These are phyloP conservation scores for Vitis hybrid DNA, from an alignment of 177 flowering plant species.

Conservation along the genomic window DNA sequence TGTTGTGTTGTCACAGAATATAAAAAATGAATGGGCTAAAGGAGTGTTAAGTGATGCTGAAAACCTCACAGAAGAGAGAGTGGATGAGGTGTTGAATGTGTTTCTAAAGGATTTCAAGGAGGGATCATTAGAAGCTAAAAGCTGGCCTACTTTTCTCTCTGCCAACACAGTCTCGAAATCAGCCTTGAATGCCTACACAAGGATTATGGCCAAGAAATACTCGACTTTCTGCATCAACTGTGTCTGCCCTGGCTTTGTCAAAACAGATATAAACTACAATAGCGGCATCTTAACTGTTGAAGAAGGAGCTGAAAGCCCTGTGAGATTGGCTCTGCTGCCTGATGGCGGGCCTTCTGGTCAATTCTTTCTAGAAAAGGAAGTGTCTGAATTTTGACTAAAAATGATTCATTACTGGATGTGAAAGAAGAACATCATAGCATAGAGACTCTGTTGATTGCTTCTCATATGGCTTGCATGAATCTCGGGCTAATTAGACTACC, in stretches of 20 bases:
- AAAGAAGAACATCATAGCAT: background rate
- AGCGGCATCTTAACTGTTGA: slow-evolving; percentile 36
- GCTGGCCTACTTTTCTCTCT: slow-evolving; percentile 33
- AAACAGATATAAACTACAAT: slow-evolving; percentile 45
- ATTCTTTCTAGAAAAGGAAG: slow-evolving; percentile 31
- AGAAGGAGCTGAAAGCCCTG: slow-evolving; percentile 52
- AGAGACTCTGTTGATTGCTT: background rate
- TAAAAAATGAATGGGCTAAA: slow-evolving; percentile 32
- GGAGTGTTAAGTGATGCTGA: slow-evolving; percentile 32
- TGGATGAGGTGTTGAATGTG: slow-evolving; percentile 33
- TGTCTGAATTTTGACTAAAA: slow-evolving; percentile 10
- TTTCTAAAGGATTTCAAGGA: slow-evolving; percentile 40
- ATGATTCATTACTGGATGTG: background rate
- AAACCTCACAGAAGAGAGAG: slow-evolving; percentile 40
- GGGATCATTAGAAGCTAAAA: slow-evolving; percentile 25
- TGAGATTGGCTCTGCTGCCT: slow-evolving; percentile 45
- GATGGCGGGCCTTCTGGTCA: slow-evolving; percentile 44
- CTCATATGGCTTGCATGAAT: too few species aligned
- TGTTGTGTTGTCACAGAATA: slow-evolving; percentile 20
- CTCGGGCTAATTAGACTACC: too few species aligned
- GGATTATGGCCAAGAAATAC: slow-evolving; percentile 49
- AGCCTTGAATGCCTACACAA: slow-evolving; percentile 54
- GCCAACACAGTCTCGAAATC: slow-evolving; percentile 51
- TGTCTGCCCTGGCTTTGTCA: slow-evolving; percentile 65
- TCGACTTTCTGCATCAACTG: slow-evolving; percentile 40